phyloP scores from a whole-genome alignment of 1,139 yeast genomes.

The Sugiyamaella neomexicana region DNA sequence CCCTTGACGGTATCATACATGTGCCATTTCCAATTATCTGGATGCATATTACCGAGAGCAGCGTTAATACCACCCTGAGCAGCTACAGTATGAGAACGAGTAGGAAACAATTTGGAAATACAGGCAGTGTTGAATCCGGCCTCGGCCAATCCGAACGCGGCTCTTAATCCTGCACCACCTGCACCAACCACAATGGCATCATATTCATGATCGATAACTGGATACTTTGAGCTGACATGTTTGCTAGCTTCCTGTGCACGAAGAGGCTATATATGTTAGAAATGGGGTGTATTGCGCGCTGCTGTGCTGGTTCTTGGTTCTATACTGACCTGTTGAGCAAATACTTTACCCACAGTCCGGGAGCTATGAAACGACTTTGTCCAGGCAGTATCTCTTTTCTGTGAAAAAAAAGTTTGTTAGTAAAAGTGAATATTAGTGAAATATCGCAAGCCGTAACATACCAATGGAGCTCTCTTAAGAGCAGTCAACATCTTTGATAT shows the following conservation, averaged over 20 bases:
- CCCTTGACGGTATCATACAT: conserved; percentile 99
- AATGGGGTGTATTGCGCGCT: not conserved
- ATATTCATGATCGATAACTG: conserved; percentile 90
- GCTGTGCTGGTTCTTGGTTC: not conserved
- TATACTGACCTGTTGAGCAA: conserved; percentile 33
- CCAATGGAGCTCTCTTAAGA: conserved; percentile 31
- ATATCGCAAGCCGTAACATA: no score
- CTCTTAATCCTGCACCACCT: conserved; percentile 98
- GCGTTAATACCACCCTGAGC: conserved; percentile 99
- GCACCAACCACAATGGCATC: conserved; percentile 98
- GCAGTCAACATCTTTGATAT: conserved; percentile 29
- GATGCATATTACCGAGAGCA: conserved; percentile 94
- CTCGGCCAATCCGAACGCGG: conserved; percentile 95
- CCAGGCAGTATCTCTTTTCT: conserved; percentile 8
- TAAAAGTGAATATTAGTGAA: no score
- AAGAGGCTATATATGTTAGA: conserved; percentile 15
- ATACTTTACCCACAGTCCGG: conserved; percentile 31
- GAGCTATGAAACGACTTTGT: conserved; percentile 34
- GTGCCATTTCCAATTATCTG: conserved; percentile 99
- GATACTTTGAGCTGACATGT: conserved; percentile 64
- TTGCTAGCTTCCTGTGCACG: conserved; percentile 44
- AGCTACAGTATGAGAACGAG: conserved; percentile 98
- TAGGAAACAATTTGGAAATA: conserved; percentile 94
- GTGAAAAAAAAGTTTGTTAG: not conserved
- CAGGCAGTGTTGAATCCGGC: conserved; percentile 98